A percentile compares a stretch with the other conserved stretches of the same genome.
Evolutionary conservation across 345 rosid species (phyloP).

Genomic region (Isatis tinctoria): DNA sequence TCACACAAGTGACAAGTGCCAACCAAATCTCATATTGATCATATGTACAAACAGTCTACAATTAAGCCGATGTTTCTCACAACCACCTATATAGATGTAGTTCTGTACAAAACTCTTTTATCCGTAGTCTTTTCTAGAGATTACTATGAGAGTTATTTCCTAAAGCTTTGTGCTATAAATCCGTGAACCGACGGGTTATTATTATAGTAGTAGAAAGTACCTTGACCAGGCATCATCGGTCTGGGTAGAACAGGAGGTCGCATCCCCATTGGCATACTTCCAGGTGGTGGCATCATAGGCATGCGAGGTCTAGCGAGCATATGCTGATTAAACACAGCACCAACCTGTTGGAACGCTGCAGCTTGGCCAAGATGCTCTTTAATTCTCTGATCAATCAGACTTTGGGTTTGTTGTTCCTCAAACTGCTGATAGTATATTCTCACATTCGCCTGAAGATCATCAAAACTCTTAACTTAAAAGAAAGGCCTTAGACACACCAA

Average conservation of each 20-base stretch:
- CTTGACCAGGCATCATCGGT: conserved; percentile 58
- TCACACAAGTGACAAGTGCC: not conserved
- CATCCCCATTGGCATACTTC: conserved; percentile 55
- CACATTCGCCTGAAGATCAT: conserved; percentile 69
- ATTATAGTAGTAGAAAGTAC: conserved; percentile 4
- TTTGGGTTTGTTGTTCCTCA: conserved; percentile 99
- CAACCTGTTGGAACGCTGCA: conserved; percentile 84
- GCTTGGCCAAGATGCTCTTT: conserved; percentile 94
- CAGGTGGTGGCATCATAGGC: conserved; percentile 66
- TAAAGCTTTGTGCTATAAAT: not conserved
- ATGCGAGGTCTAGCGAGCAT: conserved; percentile 74
- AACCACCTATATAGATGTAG: not conserved
- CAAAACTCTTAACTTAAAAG: not conserved
- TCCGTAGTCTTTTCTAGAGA: not conserved
- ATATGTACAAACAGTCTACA: not conserved
- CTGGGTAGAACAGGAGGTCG: conserved; percentile 89
- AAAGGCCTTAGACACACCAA: not conserved
- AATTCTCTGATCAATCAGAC: conserved; percentile 89
- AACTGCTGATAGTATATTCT: conserved; percentile 91
- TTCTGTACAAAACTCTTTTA: not conserved
- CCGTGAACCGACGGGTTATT: not conserved
- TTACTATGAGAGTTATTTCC: not conserved
- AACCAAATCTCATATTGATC: not conserved
- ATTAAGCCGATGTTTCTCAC: not conserved
- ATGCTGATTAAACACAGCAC: conserved; percentile 86